A percentile compares a stretch with the other conserved stretches of the same genome.
These are phyloP conservation scores for Marasmius tenuissimus DNA, from an alignment of 1,284 basidiomycete genomes.

Conservation along the genomic window DNA sequence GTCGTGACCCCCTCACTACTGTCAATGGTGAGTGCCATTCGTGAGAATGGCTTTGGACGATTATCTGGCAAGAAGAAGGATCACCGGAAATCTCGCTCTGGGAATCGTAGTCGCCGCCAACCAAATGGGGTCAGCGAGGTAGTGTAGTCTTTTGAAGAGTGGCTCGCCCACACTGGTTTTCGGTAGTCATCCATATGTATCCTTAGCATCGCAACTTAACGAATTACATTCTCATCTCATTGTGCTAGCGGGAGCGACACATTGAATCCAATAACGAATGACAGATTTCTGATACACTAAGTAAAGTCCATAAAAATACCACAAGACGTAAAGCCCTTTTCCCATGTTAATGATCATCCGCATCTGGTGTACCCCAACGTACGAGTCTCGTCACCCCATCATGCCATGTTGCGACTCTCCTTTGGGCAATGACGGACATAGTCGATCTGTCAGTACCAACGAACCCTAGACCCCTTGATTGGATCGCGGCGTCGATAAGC, in stretches of 20 bases:
- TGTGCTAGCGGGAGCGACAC: not conserved
- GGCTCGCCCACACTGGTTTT: not conserved
- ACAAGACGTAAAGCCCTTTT: not conserved
- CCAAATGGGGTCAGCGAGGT: not conserved
- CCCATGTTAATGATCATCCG: conserved; percentile 41
- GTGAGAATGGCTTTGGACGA: conserved; percentile 25
- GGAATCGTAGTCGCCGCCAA: not conserved
- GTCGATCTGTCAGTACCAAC: conserved; percentile 71
- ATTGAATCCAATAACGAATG: not conserved
- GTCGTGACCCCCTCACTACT: conserved; percentile 34
- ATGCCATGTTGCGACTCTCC: conserved; percentile 65
- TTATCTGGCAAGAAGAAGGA: not conserved
- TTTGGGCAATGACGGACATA: conserved; percentile 62
- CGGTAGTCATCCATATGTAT: no score
- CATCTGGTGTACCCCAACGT: conserved; percentile 51
- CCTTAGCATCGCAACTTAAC: not conserved
- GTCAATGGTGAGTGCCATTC: conserved; percentile 29
- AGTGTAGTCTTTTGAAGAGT: not conserved
- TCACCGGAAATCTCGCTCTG: not conserved
- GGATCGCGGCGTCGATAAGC: conserved; percentile 69
- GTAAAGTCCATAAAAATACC: not conserved
- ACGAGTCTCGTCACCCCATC: conserved; percentile 51
- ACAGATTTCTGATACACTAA: not conserved
- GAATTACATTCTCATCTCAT: not conserved
- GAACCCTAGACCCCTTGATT: conserved; percentile 63